Evolutionary conservation across 768 basidiomycete genomes (phyloP).

Genomic region (Mycena amicta): DNA sequence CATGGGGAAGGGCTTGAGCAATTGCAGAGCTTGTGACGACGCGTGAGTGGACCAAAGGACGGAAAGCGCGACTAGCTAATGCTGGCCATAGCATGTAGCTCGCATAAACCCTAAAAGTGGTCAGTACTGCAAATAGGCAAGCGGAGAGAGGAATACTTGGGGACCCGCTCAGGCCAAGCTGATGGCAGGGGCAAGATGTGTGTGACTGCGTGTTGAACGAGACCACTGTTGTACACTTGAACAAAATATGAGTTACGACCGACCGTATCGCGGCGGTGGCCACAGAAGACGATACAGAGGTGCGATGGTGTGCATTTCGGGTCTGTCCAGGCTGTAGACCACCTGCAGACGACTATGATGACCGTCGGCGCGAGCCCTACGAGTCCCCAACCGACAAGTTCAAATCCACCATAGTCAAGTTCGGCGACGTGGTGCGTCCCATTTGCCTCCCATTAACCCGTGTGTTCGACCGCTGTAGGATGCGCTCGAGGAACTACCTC

Average conservation of each 20-base stretch:
- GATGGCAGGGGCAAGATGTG: not conserved
- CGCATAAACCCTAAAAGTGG: conserved; percentile 49
- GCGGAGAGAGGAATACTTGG: conserved; percentile 1
- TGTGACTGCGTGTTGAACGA: conserved; percentile 1
- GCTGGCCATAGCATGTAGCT: conserved; percentile 72
- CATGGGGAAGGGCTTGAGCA: conserved; percentile 4
- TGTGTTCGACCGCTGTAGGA: conserved; percentile 48
- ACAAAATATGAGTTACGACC: conserved; percentile 59
- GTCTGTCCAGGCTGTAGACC: conserved; percentile 23
- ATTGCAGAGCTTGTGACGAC: conserved; percentile 9
- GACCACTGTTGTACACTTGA: not conserved
- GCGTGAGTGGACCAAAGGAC: conserved; percentile 16
- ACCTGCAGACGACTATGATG: conserved; percentile 64
- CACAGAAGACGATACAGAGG: conserved; percentile 56
- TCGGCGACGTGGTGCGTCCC: conserved; percentile 79
- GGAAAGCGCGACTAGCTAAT: conserved; percentile 47
- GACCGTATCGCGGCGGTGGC: conserved; percentile 49
- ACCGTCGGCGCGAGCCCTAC: conserved; percentile 61
- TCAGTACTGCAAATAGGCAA: not conserved
- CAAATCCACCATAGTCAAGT: conserved; percentile 64
- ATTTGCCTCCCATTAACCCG: not conserved
- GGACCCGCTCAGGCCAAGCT: not conserved
- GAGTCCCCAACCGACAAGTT: conserved; percentile 78
- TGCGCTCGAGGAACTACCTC: conserved; percentile 66
- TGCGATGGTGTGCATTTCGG: conserved; percentile 38